Conservation (phyloP, 2,329 filamentous ascomycete species). For the Colletotrichum sp. region DNA sequence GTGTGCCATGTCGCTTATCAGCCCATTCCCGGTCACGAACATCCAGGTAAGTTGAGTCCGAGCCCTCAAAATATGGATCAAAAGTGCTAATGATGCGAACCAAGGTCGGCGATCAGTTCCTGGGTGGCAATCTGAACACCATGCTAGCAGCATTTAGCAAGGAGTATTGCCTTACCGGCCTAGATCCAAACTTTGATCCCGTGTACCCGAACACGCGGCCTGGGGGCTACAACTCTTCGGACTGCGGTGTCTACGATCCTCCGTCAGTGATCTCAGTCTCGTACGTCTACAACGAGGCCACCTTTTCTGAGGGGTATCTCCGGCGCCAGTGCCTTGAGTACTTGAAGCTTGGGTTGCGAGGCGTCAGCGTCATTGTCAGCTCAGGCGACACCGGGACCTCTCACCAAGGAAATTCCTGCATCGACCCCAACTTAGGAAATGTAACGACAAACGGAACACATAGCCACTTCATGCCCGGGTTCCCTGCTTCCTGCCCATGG, state of each 20-base stretch:
- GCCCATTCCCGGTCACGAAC: neutral
- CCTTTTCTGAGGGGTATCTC: slow-evolving; percentile 41
- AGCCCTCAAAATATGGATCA: neutral
- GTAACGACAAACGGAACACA: slow-evolving; percentile 22
- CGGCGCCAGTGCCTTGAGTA: slow-evolving; percentile 43
- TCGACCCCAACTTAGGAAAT: neutral
- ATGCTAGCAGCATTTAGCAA: neutral
- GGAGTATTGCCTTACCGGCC: neutral
- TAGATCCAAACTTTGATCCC: neutral
- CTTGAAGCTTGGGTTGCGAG: slow-evolving; percentile 46
- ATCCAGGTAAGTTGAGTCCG: neutral
- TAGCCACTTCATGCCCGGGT: slow-evolving; percentile 44
- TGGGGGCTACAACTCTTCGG: neutral
- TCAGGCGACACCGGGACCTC: slow-evolving; percentile 39
- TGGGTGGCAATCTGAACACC: neutral
- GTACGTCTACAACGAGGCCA: neutral
- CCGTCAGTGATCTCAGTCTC: neutral
- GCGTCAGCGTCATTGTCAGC: slow-evolving; percentile 39
- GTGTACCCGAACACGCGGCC: neutral
- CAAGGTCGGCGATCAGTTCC: neutral
- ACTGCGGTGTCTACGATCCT: neutral
- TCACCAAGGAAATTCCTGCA: slow-evolving; percentile 8
- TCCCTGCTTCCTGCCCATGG: slow-evolving; percentile 51
- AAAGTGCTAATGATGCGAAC: neutral
- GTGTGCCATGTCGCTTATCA: neutral